A percentile compares a stretch with the other conserved stretches of the same genome.
Conservation (phyloP, 202 grass and related monocot species). For the Carex arenaria region DNA sequence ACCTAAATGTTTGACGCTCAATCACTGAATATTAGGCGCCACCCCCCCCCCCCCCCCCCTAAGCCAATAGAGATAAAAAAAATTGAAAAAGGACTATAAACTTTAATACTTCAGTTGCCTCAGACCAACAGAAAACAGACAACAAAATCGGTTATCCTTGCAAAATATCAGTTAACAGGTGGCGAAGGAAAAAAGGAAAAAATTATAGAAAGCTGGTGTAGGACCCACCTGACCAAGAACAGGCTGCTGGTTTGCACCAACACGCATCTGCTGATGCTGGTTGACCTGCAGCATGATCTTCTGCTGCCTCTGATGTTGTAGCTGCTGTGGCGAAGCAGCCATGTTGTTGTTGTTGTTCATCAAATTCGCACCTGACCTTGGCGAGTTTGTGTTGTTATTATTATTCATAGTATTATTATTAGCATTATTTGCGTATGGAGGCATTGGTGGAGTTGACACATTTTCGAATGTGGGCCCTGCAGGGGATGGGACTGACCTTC, state of each 20-base stretch:
- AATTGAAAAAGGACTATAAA: background rate
- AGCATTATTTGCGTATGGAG: slow-evolving; percentile 29
- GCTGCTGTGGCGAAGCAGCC: slow-evolving; percentile 64
- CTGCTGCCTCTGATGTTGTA: slow-evolving; percentile 77
- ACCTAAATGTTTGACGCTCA: background rate
- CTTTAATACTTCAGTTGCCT: background rate
- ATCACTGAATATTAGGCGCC: background rate
- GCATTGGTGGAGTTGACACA: slow-evolving; percentile 83
- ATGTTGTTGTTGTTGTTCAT: slow-evolving; percentile 50
- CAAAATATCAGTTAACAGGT: background rate
- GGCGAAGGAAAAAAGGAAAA: background rate
- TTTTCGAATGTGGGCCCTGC: slow-evolving; percentile 70
- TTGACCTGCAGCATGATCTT: slow-evolving; percentile 55
- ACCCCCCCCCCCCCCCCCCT: background rate
- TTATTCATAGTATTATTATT: slow-evolving; percentile 20
- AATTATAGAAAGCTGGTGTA: background rate
- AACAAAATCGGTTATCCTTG: background rate
- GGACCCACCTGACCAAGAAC: slow-evolving; percentile 19
- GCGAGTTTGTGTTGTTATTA: slow-evolving; percentile 50
- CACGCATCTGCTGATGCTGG: slow-evolving; percentile 64
- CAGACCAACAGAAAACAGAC: slow-evolving; percentile 7
- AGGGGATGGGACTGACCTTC: slow-evolving; percentile 78
- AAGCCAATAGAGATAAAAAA: background rate
- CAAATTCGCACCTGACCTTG: slow-evolving; percentile 76
- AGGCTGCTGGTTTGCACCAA: slow-evolving; percentile 16